Evolutionary conservation across 257 asterid genomes (phyloP).

Genomic region (Asclepias syriaca): DNA sequence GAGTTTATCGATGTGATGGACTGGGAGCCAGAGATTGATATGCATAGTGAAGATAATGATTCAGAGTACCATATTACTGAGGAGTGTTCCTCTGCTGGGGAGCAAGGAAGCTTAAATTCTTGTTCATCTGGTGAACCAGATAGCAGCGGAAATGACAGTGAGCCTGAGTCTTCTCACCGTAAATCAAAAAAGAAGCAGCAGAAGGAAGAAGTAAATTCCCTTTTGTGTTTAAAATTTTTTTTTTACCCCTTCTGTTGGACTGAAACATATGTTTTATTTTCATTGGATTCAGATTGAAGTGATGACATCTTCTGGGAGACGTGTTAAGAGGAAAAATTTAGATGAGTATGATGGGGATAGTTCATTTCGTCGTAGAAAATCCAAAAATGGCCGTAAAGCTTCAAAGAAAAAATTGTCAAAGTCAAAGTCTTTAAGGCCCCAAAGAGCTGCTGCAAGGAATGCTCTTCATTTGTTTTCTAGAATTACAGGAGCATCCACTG

Average conservation of each 20-base stretch:
- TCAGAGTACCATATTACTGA: constrained; percentile 86
- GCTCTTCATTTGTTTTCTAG: constrained; percentile 91
- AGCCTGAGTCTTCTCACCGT: constrained; percentile 55
- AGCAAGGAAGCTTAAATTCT: constrained; percentile 52
- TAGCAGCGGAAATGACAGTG: constrained; percentile 60
- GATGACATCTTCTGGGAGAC: constrained; percentile 93
- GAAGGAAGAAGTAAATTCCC: constrained; percentile 47
- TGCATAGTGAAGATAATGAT: constrained; percentile 85
- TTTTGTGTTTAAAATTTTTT: neutral
- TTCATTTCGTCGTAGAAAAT: constrained; percentile 43
- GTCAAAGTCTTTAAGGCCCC: constrained; percentile 74
- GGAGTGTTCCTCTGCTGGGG: constrained; percentile 83
- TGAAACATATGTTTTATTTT: constrained; percentile 9
- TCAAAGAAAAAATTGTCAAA: constrained; percentile 39
- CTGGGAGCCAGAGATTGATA: constrained; percentile 92
- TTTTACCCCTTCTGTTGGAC: constrained; percentile 3
- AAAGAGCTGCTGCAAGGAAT: constrained; percentile 94
- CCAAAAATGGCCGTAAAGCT: constrained; percentile 51
- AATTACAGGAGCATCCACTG: constrained; percentile 74
- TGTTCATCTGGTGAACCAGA: constrained; percentile 52
- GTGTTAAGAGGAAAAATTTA: constrained; percentile 82
- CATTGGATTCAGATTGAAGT: constrained; percentile 55
- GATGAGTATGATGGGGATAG: constrained; percentile 56
- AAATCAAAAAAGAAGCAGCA: constrained; percentile 77
- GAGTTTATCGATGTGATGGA: constrained; percentile 85